Evolutionary conservation across 2,329 filamentous ascomycete species (phyloP), one percentile per base, ranked within the genome.

Genomic region (Paecilomyces niveus): DNA sequence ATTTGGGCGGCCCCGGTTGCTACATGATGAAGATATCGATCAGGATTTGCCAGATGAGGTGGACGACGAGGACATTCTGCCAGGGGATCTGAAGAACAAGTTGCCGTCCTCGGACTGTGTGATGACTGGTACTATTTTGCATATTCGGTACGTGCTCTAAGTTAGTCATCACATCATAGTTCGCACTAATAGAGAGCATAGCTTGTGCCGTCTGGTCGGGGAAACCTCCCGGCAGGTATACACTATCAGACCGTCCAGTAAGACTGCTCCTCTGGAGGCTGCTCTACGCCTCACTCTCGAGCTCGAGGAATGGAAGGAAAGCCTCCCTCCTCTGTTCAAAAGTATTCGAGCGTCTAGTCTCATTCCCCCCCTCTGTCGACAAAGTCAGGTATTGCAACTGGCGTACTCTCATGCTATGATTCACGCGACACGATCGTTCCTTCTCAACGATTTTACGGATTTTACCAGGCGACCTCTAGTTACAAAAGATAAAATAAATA

Each of bases 1-100:
- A 18, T 80, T 87, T 31, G 85, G 85, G 0, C 76, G 85, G 5
- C 85, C 85, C 0, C 70, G 83, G 7, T 77, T 85, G 13, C 82
- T 86, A 26, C 84, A 85, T 54, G 84, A 87, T 52, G 82, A 86
- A 33, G 83, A 87, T 55, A 84, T 86, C 54, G 84, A 87, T 56
- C 84, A 87, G 58, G 78, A 81, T 2, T 75, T 84, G n/a, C 85
- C 85, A 3, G 68, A 72, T 24, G 74, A 75, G 56, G 76, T 85
- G 51, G 83, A 84, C 57, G 84, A 87, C 59, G 80, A 84, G 39
- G 78, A 85, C 31, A 79, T 87, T 71, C 76, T 80, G 0, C 64
- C 76, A 8, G 65, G 76, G 32, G 72, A 81, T 24, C 66, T 75
- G 7, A 61, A 63, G 1, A 59, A 71, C 2, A 67, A 72, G 22